phyloP scores from a whole-genome alignment of 2,329 filamentous ascomycete genomes.

The Pseudogymnoascus sp. region DNA sequence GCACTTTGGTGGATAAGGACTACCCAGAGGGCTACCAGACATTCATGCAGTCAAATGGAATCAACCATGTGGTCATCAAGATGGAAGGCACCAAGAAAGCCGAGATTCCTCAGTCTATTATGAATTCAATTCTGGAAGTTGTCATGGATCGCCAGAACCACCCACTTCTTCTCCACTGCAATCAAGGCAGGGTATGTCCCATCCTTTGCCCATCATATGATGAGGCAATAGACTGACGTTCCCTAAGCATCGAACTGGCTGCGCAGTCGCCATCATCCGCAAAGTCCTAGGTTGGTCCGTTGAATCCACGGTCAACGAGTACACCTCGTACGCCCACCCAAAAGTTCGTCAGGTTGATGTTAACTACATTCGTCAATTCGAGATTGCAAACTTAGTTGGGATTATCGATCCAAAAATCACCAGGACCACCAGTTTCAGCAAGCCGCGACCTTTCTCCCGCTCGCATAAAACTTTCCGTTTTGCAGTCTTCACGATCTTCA shows the following conservation, averaged over 20 bases:
- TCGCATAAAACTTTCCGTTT: not conserved
- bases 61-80: slow-evolving; percentile 65
- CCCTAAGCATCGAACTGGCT: slow-evolving; percentile 72
- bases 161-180: slow-evolving; percentile 83
- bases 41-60: slow-evolving; percentile 59
- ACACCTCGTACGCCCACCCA: slow-evolving; percentile 54
- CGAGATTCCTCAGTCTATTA: slow-evolving; percentile 55
- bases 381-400: slow-evolving; percentile 32
- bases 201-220: not conserved
- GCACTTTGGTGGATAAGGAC: slow-evolving; percentile 57
- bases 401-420: not conserved
- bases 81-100: slow-evolving; percentile 86
- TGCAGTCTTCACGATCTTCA: not conserved
- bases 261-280: slow-evolving; percentile 72
- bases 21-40: slow-evolving; percentile 41
- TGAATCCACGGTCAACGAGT: slow-evolving; percentile 60
- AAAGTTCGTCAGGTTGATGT: slow-evolving; percentile 54
- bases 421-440: not conserved
- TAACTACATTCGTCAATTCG: slow-evolving; percentile 46
- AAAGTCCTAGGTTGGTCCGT: slow-evolving; percentile 62
- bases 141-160: slow-evolving; percentile 66
- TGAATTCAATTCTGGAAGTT: slow-evolving; percentile 62
- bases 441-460: not conserved
- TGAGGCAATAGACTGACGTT: slow-evolving; percentile 12
- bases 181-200: slow-evolving; percentile 65